Evolutionary conservation across 2,329 filamentous ascomycete genomes (phyloP), one percentile per base, ranked within the genome.

Genomic region (Pyrenophora teres): DNA sequence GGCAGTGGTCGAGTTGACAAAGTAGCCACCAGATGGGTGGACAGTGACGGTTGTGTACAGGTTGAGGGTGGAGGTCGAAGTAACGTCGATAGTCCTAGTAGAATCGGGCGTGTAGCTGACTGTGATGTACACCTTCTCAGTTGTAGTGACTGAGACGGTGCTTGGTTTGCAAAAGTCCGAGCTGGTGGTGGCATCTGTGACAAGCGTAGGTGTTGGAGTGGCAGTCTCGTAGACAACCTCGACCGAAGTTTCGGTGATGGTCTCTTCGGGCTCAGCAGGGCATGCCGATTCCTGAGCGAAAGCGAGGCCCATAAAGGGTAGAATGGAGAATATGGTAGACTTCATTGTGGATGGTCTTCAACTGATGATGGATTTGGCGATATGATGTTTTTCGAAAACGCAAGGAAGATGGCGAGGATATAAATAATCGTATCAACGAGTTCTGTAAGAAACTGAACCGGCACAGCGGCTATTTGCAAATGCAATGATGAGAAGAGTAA

Each of bases 231-330:
- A 50, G 27, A 53, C 47, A 21, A 46, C 48, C 43, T 58, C 52
- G 16, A 54, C 46, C 33, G 52, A 46, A 9, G 57, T 59, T 1
- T 51, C 50, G 9, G 62, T 65, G 32, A 62, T 48, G 16, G 57
- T 67, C 15, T 57, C 47, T n/a, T 40, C 57, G 15, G 53, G 27
- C 8, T 30, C 27, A 30, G 9, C 27, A 13, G 7, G 57, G 53
- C 65, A 68, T 19, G 48, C 42, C 3, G 62, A 55, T 37, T 67
- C 64, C 16, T 35, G 35, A 19, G 65, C 68, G 31, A 66, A 42
- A 30, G 62, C 64, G 40, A 69, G 46, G 35, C 64, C 57, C 41
- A 57, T 60, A 32, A 70, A 50, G 46, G 67, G 65, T 10, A 70
- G 48, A 39, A 70, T 49, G 27, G 61, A 55, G 43, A 66, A 32